Base-by-base conservation (phyloP, 176 grass and related monocot genomes). In the Dactylis glomerata region DNA sequence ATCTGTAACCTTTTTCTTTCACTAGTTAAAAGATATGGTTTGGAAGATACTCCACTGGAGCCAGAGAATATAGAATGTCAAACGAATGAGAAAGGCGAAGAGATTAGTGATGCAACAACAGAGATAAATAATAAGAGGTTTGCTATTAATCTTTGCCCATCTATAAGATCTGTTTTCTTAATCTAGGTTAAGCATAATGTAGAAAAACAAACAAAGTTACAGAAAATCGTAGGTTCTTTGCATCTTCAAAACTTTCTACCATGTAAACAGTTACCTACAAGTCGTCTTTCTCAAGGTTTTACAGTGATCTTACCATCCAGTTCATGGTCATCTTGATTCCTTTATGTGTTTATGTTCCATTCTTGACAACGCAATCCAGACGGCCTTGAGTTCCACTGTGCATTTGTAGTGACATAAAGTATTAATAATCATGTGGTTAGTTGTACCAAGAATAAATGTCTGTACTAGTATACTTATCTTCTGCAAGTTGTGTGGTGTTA, bases 1-100 rank as follows among this genome's bases (percentile, higher is more conserved):
- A 88, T 93, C 46, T 56, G 55, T 80, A 91, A 79, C 40, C 78
- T 95, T 84, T 98, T 95, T 84, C 44, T 92, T 82, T 95, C 96
- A 77, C 82, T 95, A 76, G 72, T 95, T 57, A 77, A 93, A 86
- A 92, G 81, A 73, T 86, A 85, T 82, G 85, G 86, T 86, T 85
- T 92, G 59, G 73, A 84, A 87, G 89, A 92, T 92, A 49, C 51
- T 74, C 46, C 78, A 36, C 19, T 72, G 51, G 83, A 85, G 50
- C 59, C 88, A 77, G 81, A 82, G 36, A 92, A 87, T 79, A 32
- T 84, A 16, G 88, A 97, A 82, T 82, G 75, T 86, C 61, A 78
- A 81, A 75, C 67, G 24, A 36, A 89, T 83, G 76, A 88, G 73
- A 65, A 87, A 14, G 90, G 58, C 17, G 42, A 47, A 80, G 64